These are phyloP conservation scores for Neospora caninum DNA, from an alignment of 169 alveolate species.

Conservation along the genomic window DNA sequence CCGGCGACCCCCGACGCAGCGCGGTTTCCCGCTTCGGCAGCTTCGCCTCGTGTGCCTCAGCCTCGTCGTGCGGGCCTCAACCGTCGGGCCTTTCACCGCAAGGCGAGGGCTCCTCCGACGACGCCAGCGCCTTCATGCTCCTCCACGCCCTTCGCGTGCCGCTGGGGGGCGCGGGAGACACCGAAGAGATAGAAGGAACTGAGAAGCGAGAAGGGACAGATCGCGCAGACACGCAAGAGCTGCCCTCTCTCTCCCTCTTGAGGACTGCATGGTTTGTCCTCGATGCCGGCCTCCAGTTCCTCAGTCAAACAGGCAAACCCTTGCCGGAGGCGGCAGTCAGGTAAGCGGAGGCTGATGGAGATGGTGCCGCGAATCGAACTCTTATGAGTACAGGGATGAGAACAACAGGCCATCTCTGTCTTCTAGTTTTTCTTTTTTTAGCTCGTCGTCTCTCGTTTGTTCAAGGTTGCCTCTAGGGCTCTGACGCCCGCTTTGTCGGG, in stretches of 20 bases:
- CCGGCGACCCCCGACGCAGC: neutral
- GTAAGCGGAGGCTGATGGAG: slow-evolving; percentile 23
- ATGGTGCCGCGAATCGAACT: too few relatives aligned
- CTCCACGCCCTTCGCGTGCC: slow-evolving; percentile 23
- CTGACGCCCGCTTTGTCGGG: too few relatives aligned
- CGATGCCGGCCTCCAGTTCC: slow-evolving; percentile 58
- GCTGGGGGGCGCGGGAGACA: neutral
- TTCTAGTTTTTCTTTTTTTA: too few relatives aligned
- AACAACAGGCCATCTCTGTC: too few relatives aligned
- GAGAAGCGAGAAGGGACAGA: neutral
- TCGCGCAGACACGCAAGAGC: neutral
- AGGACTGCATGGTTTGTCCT: slow-evolving; percentile 55
- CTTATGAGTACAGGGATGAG: too few relatives aligned
- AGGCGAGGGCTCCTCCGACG: neutral
- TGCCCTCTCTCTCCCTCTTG: slow-evolving; percentile 39
- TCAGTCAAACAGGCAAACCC: slow-evolving; percentile 13
- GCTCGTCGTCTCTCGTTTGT: too few relatives aligned
- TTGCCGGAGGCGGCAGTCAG: slow-evolving; percentile 40
- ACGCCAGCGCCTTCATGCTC: slow-evolving; percentile 23
- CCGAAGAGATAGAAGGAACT: neutral
- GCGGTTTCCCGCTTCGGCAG: neutral
- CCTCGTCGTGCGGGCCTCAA: neutral
- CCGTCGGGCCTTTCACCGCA: neutral
- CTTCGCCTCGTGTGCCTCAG: neutral
- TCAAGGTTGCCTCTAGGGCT: too few relatives aligned